These are phyloP conservation scores for Candida tammaniensis DNA, from an alignment of 805 yeast species.

Conservation along the genomic window DNA sequence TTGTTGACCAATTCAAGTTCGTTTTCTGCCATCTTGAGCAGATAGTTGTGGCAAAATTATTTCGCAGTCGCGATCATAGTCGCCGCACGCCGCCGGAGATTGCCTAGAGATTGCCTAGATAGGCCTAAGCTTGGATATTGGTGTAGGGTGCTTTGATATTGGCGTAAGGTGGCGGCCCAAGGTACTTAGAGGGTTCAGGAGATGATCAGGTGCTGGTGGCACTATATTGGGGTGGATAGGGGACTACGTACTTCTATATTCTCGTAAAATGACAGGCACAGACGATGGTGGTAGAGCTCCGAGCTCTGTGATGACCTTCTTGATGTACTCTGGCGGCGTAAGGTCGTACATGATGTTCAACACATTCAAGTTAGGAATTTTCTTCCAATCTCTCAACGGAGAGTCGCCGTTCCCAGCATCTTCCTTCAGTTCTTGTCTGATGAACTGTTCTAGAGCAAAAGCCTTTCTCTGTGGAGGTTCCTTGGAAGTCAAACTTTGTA, in stretches of 20 bases:
- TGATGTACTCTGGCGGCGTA: slow-evolving; percentile 90
- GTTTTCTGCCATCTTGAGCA: slow-evolving; percentile 33
- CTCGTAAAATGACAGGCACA: slow-evolving; percentile 94
- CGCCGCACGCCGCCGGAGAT: too few species aligned
- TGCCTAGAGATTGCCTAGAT: too few species aligned
- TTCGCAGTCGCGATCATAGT: too few species aligned
- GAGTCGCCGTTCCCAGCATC: slow-evolving; percentile 19
- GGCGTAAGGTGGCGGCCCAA: too few species aligned
- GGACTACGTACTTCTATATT: slow-evolving; percentile 60
- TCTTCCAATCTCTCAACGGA: slow-evolving; percentile 61
- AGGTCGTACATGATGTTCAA: slow-evolving; percentile 88
- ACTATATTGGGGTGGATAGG: too few species aligned
- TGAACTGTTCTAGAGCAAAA: slow-evolving; percentile 63
- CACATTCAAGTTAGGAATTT: slow-evolving; percentile 60
- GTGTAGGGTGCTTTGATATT: too few species aligned
- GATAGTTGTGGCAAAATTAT: too few species aligned
- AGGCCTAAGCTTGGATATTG: too few species aligned
- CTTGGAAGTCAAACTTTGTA: slow-evolving; percentile 46
- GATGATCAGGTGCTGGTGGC: too few species aligned
- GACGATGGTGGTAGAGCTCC: slow-evolving; percentile 98
- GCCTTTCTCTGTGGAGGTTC: slow-evolving; percentile 58
- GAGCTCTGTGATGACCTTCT: slow-evolving; percentile 92
- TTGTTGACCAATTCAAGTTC: slow-evolving; percentile 66
- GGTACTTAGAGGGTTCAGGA: too few species aligned
- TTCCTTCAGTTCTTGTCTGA: slow-evolving; percentile 27